Evolutionary conservation across 257 asterid species (phyloP), one percentile per base, ranked within the genome.

Genomic region (Eustoma russellianum): DNA sequence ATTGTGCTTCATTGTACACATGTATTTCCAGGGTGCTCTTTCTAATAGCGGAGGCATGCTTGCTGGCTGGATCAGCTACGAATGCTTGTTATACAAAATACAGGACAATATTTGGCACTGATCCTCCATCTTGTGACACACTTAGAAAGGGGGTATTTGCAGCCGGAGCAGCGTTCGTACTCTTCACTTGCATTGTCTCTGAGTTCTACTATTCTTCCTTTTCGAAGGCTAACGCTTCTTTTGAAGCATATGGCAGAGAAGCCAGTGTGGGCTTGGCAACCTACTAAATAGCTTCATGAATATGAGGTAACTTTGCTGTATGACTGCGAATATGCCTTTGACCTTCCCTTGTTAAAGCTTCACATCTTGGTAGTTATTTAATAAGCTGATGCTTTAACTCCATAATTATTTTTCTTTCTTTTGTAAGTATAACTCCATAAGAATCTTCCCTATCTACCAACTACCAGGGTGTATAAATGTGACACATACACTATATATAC

Each of bases 11-110:
- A n/a, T n/a, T 9, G 7, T 6, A 5, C 12, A 38, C 5, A 4
- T 38, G 43, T 5, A 5, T 4, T 38, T 65, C 61, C 86, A 92
- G 98, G 98, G 66, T 88, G 6, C 30, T 84, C 15, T 92, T 88
- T 60, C 54, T 85, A 52, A 72, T 92, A 53, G 90, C 97, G 0
- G 95, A 85, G 81, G 78, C 70, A 9, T 88, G 92, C 67, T 69
- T 92, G 67, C 72, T 92, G 51, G 97, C 97, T 13, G 98, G 95
- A 58, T 92, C 94, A 1, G 93, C 82, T 61, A 81, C 78, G 64
- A 92, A 92, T 60, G 91, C 94, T n/a, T 83, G 86, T 65, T 95
- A 92, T 83, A 77, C 90, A 59, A 88, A 80, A 77, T 83, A 88
- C 75, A 69, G 78, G 55, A 57, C 66, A 17, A 53, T 11, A 52